A percentile compares a stretch with the other conserved stretches of the same genome.
phyloP scores from a whole-genome alignment of 23 red algal species.

The Cyanidiococcus yangmingshanensis region DNA sequence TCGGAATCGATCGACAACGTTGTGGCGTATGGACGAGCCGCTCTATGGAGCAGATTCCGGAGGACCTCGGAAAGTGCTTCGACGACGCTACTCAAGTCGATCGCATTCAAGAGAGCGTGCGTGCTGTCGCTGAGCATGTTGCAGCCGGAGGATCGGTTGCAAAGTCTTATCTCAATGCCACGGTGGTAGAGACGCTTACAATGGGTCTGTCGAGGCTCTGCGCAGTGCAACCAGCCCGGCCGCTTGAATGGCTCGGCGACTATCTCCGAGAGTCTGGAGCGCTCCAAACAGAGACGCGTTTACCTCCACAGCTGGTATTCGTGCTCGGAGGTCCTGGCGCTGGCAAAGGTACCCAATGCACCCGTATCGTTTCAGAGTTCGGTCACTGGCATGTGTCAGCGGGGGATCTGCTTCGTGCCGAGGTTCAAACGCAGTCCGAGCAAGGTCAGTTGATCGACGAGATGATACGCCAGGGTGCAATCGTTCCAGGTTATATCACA shows the following conservation, averaged over 20 bases:
- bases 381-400: conserved; percentile 78
- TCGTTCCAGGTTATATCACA: conserved; percentile 90
- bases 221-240: conserved; percentile 50
- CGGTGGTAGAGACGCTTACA: conserved; percentile 52
- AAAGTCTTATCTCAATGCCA: conserved; percentile 73
- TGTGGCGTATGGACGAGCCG: conserved; percentile 53
- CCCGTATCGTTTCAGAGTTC: conserved; percentile 52
- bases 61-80: conserved; percentile 13
- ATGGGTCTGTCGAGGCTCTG: conserved; percentile 68
- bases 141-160: conserved; percentile 28
- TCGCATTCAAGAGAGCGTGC: neutral
- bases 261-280: conserved; percentile 25
- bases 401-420: conserved; percentile 81
- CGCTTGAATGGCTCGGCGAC: conserved; percentile 63
- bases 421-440: conserved; percentile 36
- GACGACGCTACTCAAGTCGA: neutral
- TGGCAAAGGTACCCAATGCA: conserved; percentile 97
- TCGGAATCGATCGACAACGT: conserved; percentile 43
- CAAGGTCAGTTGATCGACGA: conserved; percentile 80
- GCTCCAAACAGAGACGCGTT: neutral
- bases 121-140: neutral
- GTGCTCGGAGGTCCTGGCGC: conserved; percentile 87
- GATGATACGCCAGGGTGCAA: conserved; percentile 92
- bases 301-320: conserved; percentile 50
- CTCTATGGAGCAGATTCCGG: conserved; percentile 55